Evolutionary conservation across 2,329 filamentous ascomycete species (phyloP).

Genomic region (Metarhizium sp.): DNA sequence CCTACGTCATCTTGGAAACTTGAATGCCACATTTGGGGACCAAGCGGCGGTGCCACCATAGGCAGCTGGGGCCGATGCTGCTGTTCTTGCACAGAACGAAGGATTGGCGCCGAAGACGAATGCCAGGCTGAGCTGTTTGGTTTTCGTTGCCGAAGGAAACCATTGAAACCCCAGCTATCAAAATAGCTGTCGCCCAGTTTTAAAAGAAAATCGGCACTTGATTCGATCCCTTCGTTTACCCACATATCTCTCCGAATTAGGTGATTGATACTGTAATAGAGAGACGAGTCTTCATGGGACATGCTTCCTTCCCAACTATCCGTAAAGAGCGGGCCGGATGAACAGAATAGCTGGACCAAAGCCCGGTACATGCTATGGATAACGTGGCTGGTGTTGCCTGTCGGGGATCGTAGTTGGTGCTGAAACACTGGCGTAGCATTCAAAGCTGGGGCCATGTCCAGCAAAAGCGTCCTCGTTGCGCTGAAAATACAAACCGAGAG

Average conservation of each 20-base stretch:
- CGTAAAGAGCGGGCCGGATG: slow-evolving; percentile 32
- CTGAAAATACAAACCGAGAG: slow-evolving; percentile 51
- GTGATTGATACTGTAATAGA: slow-evolving; percentile 29
- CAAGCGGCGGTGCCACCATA: neutral
- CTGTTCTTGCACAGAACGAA: slow-evolving; percentile 3
- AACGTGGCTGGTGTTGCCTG: neutral
- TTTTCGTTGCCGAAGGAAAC: slow-evolving; percentile 20
- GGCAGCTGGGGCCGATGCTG: slow-evolving; percentile 6
- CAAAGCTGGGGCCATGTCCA: slow-evolving; percentile 26
- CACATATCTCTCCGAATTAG: slow-evolving; percentile 39
- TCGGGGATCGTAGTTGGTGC: neutral
- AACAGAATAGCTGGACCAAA: slow-evolving; percentile 38
- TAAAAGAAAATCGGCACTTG: slow-evolving; percentile 40
- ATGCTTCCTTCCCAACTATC: slow-evolving; percentile 33
- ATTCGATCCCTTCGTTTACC: slow-evolving; percentile 34
- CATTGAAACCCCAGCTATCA: slow-evolving; percentile 23
- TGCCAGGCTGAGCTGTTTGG: slow-evolving; percentile 1
- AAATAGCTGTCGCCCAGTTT: slow-evolving; percentile 35
- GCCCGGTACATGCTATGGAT: slow-evolving; percentile 11
- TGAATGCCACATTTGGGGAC: slow-evolving; percentile 6
- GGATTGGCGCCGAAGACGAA: slow-evolving; percentile 8
- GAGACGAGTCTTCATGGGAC: slow-evolving; percentile 33
- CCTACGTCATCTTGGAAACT: slow-evolving; percentile 9
- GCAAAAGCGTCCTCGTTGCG: slow-evolving; percentile 40
- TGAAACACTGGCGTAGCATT: neutral